phyloP scores from a whole-genome alignment of 2,329 filamentous ascomycete species.

The Metarhizium guizhouense region DNA sequence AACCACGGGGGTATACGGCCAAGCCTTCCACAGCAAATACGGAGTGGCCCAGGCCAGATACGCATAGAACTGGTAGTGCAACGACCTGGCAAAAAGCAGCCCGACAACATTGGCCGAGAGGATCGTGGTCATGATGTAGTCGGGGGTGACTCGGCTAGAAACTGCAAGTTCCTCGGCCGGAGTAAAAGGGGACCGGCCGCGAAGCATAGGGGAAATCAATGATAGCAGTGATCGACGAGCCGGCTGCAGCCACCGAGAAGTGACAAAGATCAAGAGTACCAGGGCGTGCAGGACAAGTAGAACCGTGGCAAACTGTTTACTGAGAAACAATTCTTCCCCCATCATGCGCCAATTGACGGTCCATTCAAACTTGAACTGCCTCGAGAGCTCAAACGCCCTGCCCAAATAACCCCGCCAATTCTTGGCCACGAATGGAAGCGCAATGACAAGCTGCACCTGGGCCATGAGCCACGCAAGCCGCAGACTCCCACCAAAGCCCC shows the following conservation, averaged over 20 bases:
- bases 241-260: slow-evolving; percentile 64
- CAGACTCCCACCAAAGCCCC: slow-evolving; percentile 57
- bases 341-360: slow-evolving; percentile 98
- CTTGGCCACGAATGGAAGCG: slow-evolving; percentile 57
- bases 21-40: slow-evolving; percentile 74
- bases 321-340: slow-evolving; percentile 72
- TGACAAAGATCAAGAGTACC: slow-evolving; percentile 58
- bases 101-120: slow-evolving; percentile 71
- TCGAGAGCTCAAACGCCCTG: slow-evolving; percentile 81
- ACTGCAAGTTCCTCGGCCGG: slow-evolving; percentile 46
- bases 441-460: slow-evolving; percentile 65
- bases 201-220: slow-evolving; percentile 39
- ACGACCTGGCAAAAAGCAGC: slow-evolving; percentile 73
- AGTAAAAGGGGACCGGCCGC: slow-evolving; percentile 35
- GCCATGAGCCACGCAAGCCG: slow-evolving; percentile 62
- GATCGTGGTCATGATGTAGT: slow-evolving; percentile 68
- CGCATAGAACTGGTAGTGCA: slow-evolving; percentile 94
- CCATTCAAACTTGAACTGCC: slow-evolving; percentile 94
- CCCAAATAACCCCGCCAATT: slow-evolving; percentile 66
- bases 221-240: slow-evolving; percentile 47
- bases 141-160: slow-evolving; percentile 51
- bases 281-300: slow-evolving; percentile 58
- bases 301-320: slow-evolving; percentile 54
- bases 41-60: slow-evolving; percentile 87
- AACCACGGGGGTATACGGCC: slow-evolving; percentile 57